Evolutionary conservation across 768 basidiomycete genomes (phyloP).

Genomic region (Kockovaella imperatae): DNA sequence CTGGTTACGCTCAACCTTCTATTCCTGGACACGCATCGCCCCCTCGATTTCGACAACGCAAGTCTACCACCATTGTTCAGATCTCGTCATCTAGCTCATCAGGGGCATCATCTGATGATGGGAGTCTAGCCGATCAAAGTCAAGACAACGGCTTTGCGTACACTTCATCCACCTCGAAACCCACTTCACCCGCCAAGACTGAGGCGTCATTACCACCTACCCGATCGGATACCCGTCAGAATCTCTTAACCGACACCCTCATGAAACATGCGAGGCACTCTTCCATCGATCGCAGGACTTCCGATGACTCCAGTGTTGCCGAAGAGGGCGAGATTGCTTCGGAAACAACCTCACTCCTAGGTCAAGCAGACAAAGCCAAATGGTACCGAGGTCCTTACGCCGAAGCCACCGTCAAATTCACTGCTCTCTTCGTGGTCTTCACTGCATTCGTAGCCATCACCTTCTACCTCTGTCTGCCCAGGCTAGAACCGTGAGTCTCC

Average conservation of each 20-base stretch:
- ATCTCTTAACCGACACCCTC: neutral
- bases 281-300: neutral
- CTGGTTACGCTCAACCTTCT: too few relatives aligned
- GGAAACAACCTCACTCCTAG: slow-evolving; percentile 16
- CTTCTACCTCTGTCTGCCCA: slow-evolving; percentile 73
- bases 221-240: neutral
- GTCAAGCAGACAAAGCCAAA: slow-evolving; percentile 8
- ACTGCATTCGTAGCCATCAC: slow-evolving; percentile 63
- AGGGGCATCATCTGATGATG: neutral
- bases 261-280: neutral
- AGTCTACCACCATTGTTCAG: slow-evolving; percentile 10
- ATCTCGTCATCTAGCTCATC: neutral
- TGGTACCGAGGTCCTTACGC: slow-evolving; percentile 54
- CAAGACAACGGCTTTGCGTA: too few relatives aligned
- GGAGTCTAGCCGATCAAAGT: too few relatives aligned
- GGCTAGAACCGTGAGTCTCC: slow-evolving; percentile 62
- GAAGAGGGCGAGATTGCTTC: slow-evolving; percentile 39
- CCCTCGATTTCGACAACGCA: slow-evolving; percentile 11
- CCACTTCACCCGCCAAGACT: neutral
- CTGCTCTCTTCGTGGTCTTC: slow-evolving; percentile 63
- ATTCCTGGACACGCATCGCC: too few relatives aligned
- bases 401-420: slow-evolving; percentile 77
- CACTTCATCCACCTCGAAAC: neutral
- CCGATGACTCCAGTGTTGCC: slow-evolving; percentile 11
- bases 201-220: neutral